Base-by-base conservation (phyloP, 2,329 filamentous ascomycete genomes). In the Fusarium floridanum region DNA sequence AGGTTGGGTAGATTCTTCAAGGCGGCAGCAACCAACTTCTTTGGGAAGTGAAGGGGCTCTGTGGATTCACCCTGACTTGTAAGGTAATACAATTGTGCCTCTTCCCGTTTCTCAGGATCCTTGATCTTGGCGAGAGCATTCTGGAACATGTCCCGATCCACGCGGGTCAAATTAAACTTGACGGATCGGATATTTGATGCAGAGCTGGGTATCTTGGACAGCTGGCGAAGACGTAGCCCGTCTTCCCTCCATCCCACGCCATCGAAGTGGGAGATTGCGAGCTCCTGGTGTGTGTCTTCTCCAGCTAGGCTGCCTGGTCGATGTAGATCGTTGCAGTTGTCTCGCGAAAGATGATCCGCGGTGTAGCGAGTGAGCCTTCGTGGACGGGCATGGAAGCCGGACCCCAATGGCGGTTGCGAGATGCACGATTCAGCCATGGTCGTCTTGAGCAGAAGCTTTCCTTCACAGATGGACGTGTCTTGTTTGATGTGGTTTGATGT, bases 211-310 rank as follows among this genome's bases (percentile, higher is more conserved):
- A 86, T 82, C 62, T 79, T 77, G 17, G 86, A 84, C 66, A 89
- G 86, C 59, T 79, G 80, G 66, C 84, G 81, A 22, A 89, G 81
- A 17, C 85, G 82, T 53, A 81, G 79, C 48, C 86, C 82, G 72
- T 88, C 86, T 9, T 86, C 81, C 62, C 84, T 82, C 83, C 85
- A 87, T 61, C 83, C 83, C 55, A 87, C 78, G 20, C 83, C 82
- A 27, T 79, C 81, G 76, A 89, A 87, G 63, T 80, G 72, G 4
- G 83, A 74, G n/a, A 62, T 11, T 20, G 66, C 57, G 14, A 76
- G 68, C 5, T 62, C 68, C 22, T 41, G n/a, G 8, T 37, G 61
- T 43, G 55, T 61, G 20, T 60, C 64, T 61, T 8, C 63, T 14
- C 61, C 61, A 20, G 72, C 60, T 4, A 8, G 27, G 11, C 20